A percentile compares a stretch with the other conserved stretches of the same genome.
phyloP scores from a whole-genome alignment of 768 basidiomycete genomes.

The Boletus reticulatus region DNA sequence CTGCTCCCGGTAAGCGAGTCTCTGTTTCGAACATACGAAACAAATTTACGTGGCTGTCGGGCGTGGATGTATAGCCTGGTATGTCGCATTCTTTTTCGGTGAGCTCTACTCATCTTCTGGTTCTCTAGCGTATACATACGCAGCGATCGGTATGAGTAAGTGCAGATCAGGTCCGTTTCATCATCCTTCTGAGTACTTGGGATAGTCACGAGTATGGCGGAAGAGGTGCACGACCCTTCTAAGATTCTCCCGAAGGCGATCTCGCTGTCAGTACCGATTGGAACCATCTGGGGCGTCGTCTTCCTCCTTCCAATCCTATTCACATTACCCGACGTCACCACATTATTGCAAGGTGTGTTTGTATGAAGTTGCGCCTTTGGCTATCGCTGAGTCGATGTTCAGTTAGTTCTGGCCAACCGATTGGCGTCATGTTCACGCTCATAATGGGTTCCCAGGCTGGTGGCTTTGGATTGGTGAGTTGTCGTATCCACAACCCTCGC shows the following conservation, averaged over 20 bases:
- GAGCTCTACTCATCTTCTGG: constrained; percentile 8
- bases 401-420: constrained; percentile 63
- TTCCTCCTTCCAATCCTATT: constrained; percentile 65
- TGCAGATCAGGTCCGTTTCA: not conserved
- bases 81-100: not conserved
- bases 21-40: not conserved
- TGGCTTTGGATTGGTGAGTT: constrained; percentile 57
- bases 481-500: not conserved
- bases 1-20: constrained; percentile 46
- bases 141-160: constrained; percentile 64
- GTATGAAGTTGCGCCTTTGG: not conserved
- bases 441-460: constrained; percentile 61
- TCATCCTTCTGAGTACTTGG: constrained; percentile 1
- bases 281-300: constrained; percentile 47
- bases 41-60: not conserved
- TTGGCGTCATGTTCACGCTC: constrained; percentile 59
- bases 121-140: constrained; percentile 49
- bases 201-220: constrained; percentile 62
- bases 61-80: constrained; percentile 27
- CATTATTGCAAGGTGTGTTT: constrained; percentile 47
- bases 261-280: constrained; percentile 51
- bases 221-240: constrained; percentile 61
- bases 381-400: constrained; percentile 1
- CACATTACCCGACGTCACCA: constrained; percentile 56
- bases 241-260: constrained; percentile 55